Evolutionary conservation across 805 yeast species (phyloP), one percentile per base, ranked within the genome.

Genomic region (Saturnispora diversa): DNA sequence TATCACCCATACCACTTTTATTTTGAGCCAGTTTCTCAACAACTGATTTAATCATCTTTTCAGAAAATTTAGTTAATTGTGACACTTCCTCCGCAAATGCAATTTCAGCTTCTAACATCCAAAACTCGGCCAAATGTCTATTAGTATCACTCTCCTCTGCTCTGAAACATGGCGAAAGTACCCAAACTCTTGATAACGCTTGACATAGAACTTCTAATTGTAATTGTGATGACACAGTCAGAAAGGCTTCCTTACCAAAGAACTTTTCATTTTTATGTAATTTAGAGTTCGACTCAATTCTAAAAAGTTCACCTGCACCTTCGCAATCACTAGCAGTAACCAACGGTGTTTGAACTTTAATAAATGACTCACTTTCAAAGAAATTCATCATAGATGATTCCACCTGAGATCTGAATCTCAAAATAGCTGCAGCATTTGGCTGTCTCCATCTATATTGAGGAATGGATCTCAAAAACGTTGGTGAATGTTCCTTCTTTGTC

Each of bases 81-180:
- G 56, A 54, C 6, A 88, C 71, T 11, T 66, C 59, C 5, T 68
- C 66, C 2, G 82, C 61, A 58, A 83, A 84, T 7, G 85, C 77
- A 16, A 86, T 60, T 56, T 92, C 99, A 0, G 87, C 94, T 59
- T 92, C 99, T 2, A 92, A 62, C 97, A 92, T 88, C 97, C 97
- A 92, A 59, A 92, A 92, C 59, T 92, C 99, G 44, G 90, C 74
- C 44, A 92, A 62, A 58, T 92, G 99, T 38, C 98, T 70, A 52
- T 78, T 84, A 0, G 99, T 92, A 54, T 86, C 88, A 43, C 94
- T 82, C 37, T 73, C 73, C 54, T 92, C 99, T 0, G 98, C 97
- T 47, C 99, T 68, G 57, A 92, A 92, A 43, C 95, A 85, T 2
- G 98, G 98, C 0, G 87, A 69, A 19, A 90, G 54, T 0, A 94